Conservation (phyloP, 805 yeast species). For the Geotrichum ghanense region DNA sequence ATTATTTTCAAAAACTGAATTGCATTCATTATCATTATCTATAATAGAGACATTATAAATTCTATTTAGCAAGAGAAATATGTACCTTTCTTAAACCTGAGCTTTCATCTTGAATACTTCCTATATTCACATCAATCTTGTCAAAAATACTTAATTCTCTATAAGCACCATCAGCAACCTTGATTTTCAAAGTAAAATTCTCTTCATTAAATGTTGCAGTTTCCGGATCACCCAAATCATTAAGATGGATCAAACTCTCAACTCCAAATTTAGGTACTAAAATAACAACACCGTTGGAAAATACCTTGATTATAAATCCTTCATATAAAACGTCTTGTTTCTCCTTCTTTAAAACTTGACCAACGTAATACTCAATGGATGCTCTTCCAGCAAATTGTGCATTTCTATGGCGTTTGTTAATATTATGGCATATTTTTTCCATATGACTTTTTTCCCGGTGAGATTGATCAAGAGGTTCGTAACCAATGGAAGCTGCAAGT, state of each 20-base stretch:
- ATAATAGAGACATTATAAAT: not conserved
- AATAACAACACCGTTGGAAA: conserved; percentile 89
- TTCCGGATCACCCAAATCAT: conserved; percentile 54
- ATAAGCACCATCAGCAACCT: conserved; percentile 32
- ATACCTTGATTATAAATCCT: conserved; percentile 86
- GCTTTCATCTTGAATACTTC: conserved; percentile 68
- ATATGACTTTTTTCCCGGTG: conserved; percentile 85
- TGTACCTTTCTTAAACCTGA: conserved; percentile 92
- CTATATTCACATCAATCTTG: conserved; percentile 71
- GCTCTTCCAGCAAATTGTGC: conserved; percentile 99
- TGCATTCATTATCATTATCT: no score
- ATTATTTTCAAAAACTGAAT: no score
- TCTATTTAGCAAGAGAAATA: conserved; percentile 27
- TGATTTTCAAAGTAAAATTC: conserved; percentile 53
- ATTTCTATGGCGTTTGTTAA: conserved; percentile 88
- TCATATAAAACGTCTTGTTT: conserved; percentile 55
- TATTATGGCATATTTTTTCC: conserved; percentile 80
- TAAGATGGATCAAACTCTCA: conserved; percentile 81
- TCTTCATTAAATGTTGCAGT: conserved; percentile 65
- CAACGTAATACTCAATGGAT: conserved; percentile 93
- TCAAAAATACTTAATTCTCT: conserved; percentile 61
- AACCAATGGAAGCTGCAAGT: conserved; percentile 94
- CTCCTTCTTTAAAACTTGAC: conserved; percentile 87
- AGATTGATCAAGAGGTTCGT: conserved; percentile 67
- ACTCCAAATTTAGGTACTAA: conserved; percentile 93